Evolutionary conservation across 352 stramenopile genomes (phyloP).

Genomic region (Globisporangium megalacanthum): DNA sequence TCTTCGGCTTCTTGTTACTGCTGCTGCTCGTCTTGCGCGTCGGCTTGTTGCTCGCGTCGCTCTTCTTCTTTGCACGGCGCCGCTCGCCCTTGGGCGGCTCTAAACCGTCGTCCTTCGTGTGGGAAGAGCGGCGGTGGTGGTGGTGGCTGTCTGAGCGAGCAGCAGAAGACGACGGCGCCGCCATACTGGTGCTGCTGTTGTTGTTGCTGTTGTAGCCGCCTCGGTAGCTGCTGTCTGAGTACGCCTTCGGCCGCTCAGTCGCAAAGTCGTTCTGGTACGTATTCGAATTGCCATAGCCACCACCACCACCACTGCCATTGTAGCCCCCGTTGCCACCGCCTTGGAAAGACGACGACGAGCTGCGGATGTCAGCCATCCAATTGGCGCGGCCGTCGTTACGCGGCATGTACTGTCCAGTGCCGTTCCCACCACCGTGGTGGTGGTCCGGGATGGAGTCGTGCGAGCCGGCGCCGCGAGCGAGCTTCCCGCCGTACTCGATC

Average conservation of each 20-base stretch:
- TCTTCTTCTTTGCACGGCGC: conserved; percentile 39
- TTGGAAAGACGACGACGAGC: conserved; percentile 33
- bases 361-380: conserved; percentile 75
- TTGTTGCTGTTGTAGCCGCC: conserved; percentile 3
- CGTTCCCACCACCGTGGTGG: not conserved
- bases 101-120: conserved; percentile 7
- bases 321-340: conserved; percentile 8
- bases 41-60: conserved; percentile 27
- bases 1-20: conserved; percentile 2
- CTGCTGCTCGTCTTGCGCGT: conserved; percentile 33
- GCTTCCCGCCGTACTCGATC: conserved; percentile 59
- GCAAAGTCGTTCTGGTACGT: conserved; percentile 74
- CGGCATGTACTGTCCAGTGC: conserved; percentile 29
- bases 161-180: conserved; percentile 3
- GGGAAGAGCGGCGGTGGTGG: conserved; percentile 7
- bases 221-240: conserved; percentile 26
- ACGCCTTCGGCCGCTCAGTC: conserved; percentile 48
- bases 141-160: conserved; percentile 3
- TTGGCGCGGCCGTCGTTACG: conserved; percentile 66
- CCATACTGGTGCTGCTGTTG: conserved; percentile 4
- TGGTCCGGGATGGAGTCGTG: conserved; percentile 47
- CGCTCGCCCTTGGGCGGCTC: conserved; percentile 10
- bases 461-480: conserved; percentile 32
- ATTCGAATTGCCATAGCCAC: conserved; percentile 10
- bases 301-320: conserved; percentile 17